Conservation (phyloP, 768 basidiomycete genomes). For the Lyophyllum shimeji region DNA sequence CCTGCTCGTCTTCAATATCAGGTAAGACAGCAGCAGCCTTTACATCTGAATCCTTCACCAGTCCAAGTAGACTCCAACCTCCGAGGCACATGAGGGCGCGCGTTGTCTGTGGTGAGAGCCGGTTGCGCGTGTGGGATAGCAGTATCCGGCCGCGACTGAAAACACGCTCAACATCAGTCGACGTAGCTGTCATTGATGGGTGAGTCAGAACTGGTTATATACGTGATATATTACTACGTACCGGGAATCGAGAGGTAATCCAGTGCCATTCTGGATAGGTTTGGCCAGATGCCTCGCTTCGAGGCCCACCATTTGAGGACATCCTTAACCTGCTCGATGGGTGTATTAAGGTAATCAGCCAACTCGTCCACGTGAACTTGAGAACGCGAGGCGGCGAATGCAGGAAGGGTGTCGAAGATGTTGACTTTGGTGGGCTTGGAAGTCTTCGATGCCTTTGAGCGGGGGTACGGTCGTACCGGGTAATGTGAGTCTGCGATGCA, state of each 20-base stretch:
- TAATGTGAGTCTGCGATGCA: neutral
- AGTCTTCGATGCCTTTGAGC: neutral
- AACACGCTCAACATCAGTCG: neutral
- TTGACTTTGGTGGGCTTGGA: neutral
- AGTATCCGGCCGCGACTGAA: neutral
- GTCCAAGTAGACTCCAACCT: too few relatives aligned
- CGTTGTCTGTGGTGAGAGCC: too few relatives aligned
- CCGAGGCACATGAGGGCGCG: too few relatives aligned
- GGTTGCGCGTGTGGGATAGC: too few relatives aligned
- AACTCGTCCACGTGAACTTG: too few relatives aligned
- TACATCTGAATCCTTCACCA: too few relatives aligned
- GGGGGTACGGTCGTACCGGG: too few relatives aligned
- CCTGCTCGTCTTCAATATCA: too few relatives aligned
- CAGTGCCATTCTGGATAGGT: constrained; percentile 2
- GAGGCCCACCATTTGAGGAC: constrained; percentile 2
- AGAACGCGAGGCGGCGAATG: neutral
- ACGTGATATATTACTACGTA: neutral
- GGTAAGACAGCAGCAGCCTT: too few relatives aligned
- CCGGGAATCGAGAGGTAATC: constrained; percentile 3
- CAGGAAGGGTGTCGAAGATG: neutral
- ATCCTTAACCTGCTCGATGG: constrained; percentile 18
- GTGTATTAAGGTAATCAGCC: constrained; percentile 13
- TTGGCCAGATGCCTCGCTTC: neutral
- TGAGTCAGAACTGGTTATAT: too few relatives aligned
- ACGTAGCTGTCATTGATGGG: too few relatives aligned